These are phyloP conservation scores for Pezicula rhizophila DNA, from an alignment of 2,329 filamentous ascomycete genomes.

Conservation along the genomic window DNA sequence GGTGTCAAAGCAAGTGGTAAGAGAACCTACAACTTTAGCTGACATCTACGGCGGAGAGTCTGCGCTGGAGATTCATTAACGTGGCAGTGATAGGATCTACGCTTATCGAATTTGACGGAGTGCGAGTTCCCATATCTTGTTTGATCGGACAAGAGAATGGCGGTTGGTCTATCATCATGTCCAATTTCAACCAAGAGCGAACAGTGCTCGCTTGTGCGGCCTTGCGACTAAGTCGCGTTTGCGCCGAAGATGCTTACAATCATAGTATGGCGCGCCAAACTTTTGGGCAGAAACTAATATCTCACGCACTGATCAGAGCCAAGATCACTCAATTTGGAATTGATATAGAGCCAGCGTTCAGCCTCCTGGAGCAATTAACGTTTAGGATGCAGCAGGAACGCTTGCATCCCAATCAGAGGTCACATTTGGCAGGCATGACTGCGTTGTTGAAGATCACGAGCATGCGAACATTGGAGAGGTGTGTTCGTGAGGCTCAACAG, in stretches of 20 bases:
- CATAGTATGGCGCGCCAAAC: conserved; percentile 94
- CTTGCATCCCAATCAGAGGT: conserved; percentile 90
- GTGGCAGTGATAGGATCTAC: conserved; percentile 47
- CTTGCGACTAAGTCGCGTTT: conserved; percentile 85
- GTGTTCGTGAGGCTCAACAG: conserved; percentile 89
- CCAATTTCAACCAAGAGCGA: conserved; percentile 97
- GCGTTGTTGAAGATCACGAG: conserved; percentile 87
- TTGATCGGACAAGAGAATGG: conserved; percentile 93
- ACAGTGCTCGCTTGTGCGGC: conserved; percentile 97
- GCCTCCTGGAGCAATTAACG: conserved; percentile 85
- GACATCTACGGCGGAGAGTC: too few species aligned
- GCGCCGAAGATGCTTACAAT: conserved; percentile 92
- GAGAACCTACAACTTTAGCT: too few species aligned
- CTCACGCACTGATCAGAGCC: conserved; percentile 90
- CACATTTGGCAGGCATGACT: conserved; percentile 88
- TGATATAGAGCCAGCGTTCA: conserved; percentile 87
- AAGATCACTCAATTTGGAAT: conserved; percentile 97
- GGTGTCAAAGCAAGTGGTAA: conserved; percentile 87
- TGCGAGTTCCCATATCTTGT: conserved; percentile 96
- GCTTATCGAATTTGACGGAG: conserved; percentile 94
- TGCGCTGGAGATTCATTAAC: too few species aligned
- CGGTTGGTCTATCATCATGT: conserved; percentile 91
- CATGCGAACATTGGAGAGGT: conserved; percentile 92
- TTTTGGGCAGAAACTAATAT: conserved; percentile 77
- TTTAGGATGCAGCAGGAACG: conserved; percentile 84